Evolutionary conservation across 208 protist species (phyloP).

Genomic region (Angomonas deanei): DNA sequence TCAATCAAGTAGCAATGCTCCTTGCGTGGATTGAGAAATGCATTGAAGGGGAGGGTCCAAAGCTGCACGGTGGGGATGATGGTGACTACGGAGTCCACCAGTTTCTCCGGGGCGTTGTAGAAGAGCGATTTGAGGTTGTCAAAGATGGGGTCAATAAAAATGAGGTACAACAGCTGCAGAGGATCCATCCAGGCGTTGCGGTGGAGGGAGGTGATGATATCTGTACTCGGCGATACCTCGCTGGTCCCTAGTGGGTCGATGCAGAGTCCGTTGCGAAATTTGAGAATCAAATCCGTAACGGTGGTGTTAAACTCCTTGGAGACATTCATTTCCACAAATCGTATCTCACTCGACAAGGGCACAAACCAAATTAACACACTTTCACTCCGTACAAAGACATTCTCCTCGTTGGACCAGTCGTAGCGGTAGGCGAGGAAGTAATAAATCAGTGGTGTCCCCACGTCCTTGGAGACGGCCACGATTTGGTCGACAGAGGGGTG

Average conservation of each 20-base stretch:
- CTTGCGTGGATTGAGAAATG: slow-evolving; percentile 60
- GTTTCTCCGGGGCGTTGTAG: slow-evolving; percentile 50
- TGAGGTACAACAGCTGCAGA: slow-evolving; percentile 72
- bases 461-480: slow-evolving; percentile 53
- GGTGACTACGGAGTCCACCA: slow-evolving; percentile 60
- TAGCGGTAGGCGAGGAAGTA: slow-evolving; percentile 60
- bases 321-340: slow-evolving; percentile 83
- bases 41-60: slow-evolving; percentile 84
- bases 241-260: slow-evolving; percentile 41
- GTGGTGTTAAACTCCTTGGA: slow-evolving; percentile 73
- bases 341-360: slow-evolving; percentile 67
- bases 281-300: slow-evolving; percentile 38
- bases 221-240: slow-evolving; percentile 6
- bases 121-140: slow-evolving; percentile 30
- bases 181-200: slow-evolving; percentile 74
- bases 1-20: slow-evolving; percentile 77
- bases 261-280: slow-evolving; percentile 48
- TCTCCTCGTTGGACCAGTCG: slow-evolving; percentile 42
- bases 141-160: slow-evolving; percentile 81
- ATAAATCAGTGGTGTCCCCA: slow-evolving; percentile 67
- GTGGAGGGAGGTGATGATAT: slow-evolving; percentile 70
- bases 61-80: slow-evolving; percentile 72
- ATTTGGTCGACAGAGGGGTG: slow-evolving; percentile 81
- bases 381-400: slow-evolving; percentile 51
- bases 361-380: slow-evolving; percentile 84